A percentile compares a stretch with the other conserved stretches of the same genome.
Conservation (phyloP, 805 yeast species). For the Maudiozyma pseudohumilis region DNA sequence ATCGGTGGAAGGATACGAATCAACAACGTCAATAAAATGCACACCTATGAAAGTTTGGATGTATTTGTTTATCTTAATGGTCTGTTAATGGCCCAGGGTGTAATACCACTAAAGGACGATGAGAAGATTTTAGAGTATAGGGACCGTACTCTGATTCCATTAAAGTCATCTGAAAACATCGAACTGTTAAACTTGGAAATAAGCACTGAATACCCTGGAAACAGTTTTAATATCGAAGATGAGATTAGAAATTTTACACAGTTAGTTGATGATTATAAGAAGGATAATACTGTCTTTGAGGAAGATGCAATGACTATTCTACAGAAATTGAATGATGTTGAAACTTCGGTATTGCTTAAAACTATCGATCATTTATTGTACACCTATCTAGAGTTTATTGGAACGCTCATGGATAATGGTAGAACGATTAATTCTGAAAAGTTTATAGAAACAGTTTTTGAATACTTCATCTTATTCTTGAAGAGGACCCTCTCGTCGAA, state of each 20-base stretch:
- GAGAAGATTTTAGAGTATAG: slow-evolving; percentile 40
- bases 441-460: slow-evolving; percentile 30
- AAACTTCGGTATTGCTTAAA: slow-evolving; percentile 52
- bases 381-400: slow-evolving; percentile 31
- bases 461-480: slow-evolving; percentile 1
- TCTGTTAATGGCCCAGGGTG: slow-evolving; percentile 48
- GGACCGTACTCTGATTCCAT: slow-evolving; percentile 35
- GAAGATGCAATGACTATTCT: slow-evolving; percentile 40
- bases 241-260: slow-evolving; percentile 46
- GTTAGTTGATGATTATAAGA: slow-evolving; percentile 22
- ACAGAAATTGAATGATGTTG: slow-evolving; percentile 43
- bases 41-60: slow-evolving; percentile 43
- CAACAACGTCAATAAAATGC: slow-evolving; percentile 42
- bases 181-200: slow-evolving; percentile 42
- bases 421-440: slow-evolving; percentile 11
- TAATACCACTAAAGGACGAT: slow-evolving; percentile 39
- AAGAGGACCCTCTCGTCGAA: slow-evolving; percentile 20
- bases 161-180: slow-evolving; percentile 35
- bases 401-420: slow-evolving; percentile 15
- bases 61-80: slow-evolving; percentile 57
- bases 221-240: slow-evolving; percentile 46
- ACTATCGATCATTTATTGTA: slow-evolving; percentile 33
- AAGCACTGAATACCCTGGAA: slow-evolving; percentile 60
- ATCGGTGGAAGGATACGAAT: slow-evolving; percentile 64
- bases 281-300: slow-evolving; percentile 25